A percentile compares a stretch with the other conserved stretches of the same genome.
Evolutionary conservation across 75 land plant species (phyloP).

Genomic region (Gnetum montanum): DNA sequence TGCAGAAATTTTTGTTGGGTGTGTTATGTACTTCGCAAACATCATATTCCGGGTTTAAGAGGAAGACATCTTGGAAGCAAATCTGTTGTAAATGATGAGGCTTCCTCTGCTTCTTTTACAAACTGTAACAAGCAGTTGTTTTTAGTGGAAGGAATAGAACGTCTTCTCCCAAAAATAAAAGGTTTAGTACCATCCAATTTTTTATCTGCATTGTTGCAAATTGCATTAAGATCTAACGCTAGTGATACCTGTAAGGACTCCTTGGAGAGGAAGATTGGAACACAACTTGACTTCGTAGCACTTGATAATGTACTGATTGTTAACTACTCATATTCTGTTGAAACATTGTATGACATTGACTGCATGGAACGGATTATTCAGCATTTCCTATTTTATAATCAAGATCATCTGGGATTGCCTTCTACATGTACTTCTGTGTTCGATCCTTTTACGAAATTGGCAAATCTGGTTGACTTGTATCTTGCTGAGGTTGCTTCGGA

Average conservation of each 20-base stretch:
- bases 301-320: slow-evolving; percentile 55
- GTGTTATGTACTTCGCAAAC: slow-evolving; percentile 52
- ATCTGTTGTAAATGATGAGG: neutral
- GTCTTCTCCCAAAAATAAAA: slow-evolving; percentile 40
- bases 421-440: slow-evolving; percentile 3
- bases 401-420: neutral
- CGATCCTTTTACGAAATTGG: slow-evolving; percentile 44
- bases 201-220: slow-evolving; percentile 46
- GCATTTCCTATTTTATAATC: slow-evolving; percentile 23
- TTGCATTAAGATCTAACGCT: slow-evolving; percentile 43
- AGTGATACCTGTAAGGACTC: slow-evolving; percentile 29
- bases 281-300: slow-evolving; percentile 48
- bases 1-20: slow-evolving; percentile 47
- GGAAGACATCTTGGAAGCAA: slow-evolving; percentile 26
- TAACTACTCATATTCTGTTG: slow-evolving; percentile 39
- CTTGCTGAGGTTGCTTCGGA: slow-evolving; percentile 64
- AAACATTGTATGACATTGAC: slow-evolving; percentile 49
- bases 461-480: slow-evolving; percentile 49
- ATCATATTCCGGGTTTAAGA: slow-evolving; percentile 49
- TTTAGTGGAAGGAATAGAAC: slow-evolving; percentile 54
- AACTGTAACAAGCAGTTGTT: slow-evolving; percentile 18
- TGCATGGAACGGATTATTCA: slow-evolving; percentile 46
- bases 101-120: slow-evolving; percentile 3
- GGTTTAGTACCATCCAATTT: slow-evolving; percentile 31
- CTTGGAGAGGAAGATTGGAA: slow-evolving; percentile 54